A percentile compares a stretch with the other conserved stretches of the same genome.
phyloP scores from a whole-genome alignment of 2,329 filamentous ascomycete genomes.

The Diaporthe vexans region DNA sequence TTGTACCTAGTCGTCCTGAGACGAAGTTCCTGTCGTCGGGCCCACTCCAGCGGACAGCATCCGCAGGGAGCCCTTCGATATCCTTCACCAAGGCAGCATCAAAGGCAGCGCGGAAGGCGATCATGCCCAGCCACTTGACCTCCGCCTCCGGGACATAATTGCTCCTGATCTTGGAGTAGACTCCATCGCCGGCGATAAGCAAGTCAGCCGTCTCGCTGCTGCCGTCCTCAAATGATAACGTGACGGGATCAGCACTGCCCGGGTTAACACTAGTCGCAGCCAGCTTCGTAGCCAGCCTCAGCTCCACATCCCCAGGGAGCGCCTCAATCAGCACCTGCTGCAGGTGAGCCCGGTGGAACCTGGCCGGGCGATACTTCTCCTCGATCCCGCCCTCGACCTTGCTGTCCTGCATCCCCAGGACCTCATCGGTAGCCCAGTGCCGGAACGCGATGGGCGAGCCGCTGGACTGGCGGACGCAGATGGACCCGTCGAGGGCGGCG shows the following conservation, averaged over 20 bases:
- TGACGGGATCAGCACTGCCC: conserved; percentile 42
- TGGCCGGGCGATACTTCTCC: conserved; percentile 51
- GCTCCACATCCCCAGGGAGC: conserved; percentile 49
- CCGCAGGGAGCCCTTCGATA: conserved; percentile 51
- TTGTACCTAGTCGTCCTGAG: not conserved
- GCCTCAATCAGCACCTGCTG: conserved; percentile 51
- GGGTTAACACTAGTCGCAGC: conserved; percentile 32
- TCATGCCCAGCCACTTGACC: conserved; percentile 54
- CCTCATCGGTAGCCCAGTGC: conserved; percentile 37
- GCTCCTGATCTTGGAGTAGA: conserved; percentile 30
- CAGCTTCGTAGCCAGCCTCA: conserved; percentile 48
- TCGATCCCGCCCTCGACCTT: conserved; percentile 49
- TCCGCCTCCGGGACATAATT: conserved; percentile 42
- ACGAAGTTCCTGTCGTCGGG: conserved; percentile 34
- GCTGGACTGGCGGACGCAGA: conserved; percentile 50
- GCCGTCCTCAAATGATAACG: conserved; percentile 14
- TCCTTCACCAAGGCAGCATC: conserved; percentile 49
- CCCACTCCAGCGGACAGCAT: conserved; percentile 51
- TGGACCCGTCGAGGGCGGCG: conserved; percentile 45
- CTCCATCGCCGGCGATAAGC: conserved; percentile 33
- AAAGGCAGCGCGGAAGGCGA: conserved; percentile 54
- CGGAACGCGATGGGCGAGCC: conserved; percentile 24
- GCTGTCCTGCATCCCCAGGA: conserved; percentile 48
- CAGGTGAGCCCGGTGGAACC: conserved; percentile 53
- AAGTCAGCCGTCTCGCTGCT: conserved; percentile 7